These are phyloP conservation scores for Angophora floribunda DNA, from an alignment of 345 rosid genomes.

Conservation along the genomic window DNA sequence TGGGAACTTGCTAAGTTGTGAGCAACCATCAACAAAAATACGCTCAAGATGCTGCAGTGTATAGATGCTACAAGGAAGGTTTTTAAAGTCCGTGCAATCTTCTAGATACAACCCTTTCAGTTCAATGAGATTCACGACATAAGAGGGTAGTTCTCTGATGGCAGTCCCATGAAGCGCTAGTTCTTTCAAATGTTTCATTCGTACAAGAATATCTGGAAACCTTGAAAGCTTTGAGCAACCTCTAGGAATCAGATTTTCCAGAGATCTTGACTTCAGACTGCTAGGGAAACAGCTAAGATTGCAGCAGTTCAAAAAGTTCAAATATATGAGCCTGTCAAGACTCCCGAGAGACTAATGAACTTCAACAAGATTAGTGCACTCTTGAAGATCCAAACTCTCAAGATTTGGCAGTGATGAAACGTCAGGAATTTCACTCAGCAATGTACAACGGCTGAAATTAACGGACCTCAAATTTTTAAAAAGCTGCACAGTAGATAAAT, in stretches of 20 bases:
- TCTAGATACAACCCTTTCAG: background rate
- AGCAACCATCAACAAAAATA: background rate
- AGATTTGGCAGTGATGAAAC: too few relatives aligned
- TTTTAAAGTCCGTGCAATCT: background rate
- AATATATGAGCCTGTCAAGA: fast-evolving
- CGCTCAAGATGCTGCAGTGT: background rate
- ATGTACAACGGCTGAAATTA: too few relatives aligned
- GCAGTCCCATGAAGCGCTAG: background rate
- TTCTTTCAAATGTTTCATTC: background rate
- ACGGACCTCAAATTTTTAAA: background rate
- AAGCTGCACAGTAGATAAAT: background rate
- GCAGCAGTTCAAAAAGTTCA: too few relatives aligned
- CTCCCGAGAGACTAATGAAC: too few relatives aligned
- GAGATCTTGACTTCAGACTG: background rate
- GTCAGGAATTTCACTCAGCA: too few relatives aligned
- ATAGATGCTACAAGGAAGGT: background rate
- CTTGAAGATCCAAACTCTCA: too few relatives aligned
- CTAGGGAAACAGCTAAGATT: too few relatives aligned
- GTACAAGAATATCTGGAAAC: slow-evolving; percentile 1
- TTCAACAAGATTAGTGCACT: too few relatives aligned
- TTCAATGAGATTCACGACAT: background rate
- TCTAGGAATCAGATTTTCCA: background rate
- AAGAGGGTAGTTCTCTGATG: background rate
- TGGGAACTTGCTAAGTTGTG: background rate
- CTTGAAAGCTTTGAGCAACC: background rate